phyloP scores from a whole-genome alignment of 2,329 filamentous ascomycete genomes.

The Chalara sp. region DNA sequence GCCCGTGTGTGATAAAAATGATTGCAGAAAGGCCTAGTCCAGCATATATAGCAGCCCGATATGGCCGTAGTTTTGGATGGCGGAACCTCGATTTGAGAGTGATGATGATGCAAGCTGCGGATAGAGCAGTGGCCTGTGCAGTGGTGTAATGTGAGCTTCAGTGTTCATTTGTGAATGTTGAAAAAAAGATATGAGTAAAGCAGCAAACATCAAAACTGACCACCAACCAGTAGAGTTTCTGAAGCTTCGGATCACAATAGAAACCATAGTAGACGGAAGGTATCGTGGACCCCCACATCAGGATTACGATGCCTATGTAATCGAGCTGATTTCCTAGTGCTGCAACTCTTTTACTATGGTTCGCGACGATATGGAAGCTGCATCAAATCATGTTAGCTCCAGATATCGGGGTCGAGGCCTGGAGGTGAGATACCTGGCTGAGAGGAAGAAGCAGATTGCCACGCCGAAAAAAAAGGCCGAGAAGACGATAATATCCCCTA shows the following conservation, averaged over 20 bases:
- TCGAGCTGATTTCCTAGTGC: conserved; percentile 31
- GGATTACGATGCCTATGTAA: conserved; percentile 31
- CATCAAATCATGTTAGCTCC: too few species aligned
- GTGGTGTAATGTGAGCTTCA: too few species aligned
- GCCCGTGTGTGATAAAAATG: conserved; percentile 19
- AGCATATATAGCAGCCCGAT: conserved; percentile 18
- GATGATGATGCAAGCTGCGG: conserved; percentile 27
- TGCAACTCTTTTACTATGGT: conserved; percentile 29
- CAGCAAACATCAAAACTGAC: conserved; percentile 12
- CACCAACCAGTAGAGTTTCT: conserved; percentile 29
- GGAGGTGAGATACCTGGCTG: conserved; percentile 12
- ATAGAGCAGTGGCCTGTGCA: conserved; percentile 21
- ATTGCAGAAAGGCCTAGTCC: conserved; percentile 19
- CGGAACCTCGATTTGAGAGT: conserved; percentile 16
- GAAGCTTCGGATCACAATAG: conserved; percentile 30
- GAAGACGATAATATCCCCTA: conserved; percentile 31
- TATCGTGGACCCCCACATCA: conserved; percentile 32
- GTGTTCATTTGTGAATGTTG: too few species aligned
- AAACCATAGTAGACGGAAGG: conserved; percentile 35
- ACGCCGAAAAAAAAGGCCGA: conserved; percentile 31
- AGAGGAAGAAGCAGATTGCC: conserved; percentile 31
- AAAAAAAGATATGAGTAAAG: too few species aligned
- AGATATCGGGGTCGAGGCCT: too few species aligned
- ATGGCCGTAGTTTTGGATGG: conserved; percentile 12
- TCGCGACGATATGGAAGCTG: conserved; percentile 29